These are phyloP conservation scores for Pouteria campechiana DNA, from an alignment of 179 eudicot species.

Conservation along the genomic window DNA sequence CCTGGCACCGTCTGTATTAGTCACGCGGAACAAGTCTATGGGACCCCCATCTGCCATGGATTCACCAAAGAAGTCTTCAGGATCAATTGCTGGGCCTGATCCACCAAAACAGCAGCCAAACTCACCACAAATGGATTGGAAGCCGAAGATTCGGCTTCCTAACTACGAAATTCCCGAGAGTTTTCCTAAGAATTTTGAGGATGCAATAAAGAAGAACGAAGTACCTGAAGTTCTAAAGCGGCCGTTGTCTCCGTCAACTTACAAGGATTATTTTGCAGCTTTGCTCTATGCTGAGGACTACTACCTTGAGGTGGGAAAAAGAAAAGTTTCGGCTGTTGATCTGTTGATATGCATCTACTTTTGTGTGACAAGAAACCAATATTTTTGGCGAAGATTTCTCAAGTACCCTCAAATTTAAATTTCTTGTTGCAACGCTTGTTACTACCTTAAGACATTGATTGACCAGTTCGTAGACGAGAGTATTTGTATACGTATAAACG, in stretches of 20 bases:
- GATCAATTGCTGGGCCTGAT: background rate
- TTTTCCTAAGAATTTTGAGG: background rate
- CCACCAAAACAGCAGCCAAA: background rate
- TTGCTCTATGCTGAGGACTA: background rate
- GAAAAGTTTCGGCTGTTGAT: too few species aligned
- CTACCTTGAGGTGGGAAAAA: background rate
- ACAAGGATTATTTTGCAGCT: background rate
- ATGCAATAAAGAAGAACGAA: background rate
- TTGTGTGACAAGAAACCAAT: too few species aligned
- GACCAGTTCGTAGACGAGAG: too few species aligned
- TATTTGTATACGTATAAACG: too few species aligned
- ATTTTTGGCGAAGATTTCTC: too few species aligned
- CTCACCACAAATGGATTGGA: background rate
- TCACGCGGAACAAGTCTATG: background rate
- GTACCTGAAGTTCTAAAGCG: background rate
- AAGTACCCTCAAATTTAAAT: too few species aligned
- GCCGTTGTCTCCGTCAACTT: background rate
- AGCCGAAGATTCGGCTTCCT: background rate
- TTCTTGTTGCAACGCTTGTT: too few species aligned
- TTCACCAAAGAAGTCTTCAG: background rate
- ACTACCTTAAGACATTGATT: too few species aligned
- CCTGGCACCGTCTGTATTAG: background rate
- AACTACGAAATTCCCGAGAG: background rate
- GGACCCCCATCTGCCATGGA: background rate
- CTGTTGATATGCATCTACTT: too few species aligned